Base-by-base conservation (phyloP, 805 yeast genomes). In the Yarrowia sp. region DNA sequence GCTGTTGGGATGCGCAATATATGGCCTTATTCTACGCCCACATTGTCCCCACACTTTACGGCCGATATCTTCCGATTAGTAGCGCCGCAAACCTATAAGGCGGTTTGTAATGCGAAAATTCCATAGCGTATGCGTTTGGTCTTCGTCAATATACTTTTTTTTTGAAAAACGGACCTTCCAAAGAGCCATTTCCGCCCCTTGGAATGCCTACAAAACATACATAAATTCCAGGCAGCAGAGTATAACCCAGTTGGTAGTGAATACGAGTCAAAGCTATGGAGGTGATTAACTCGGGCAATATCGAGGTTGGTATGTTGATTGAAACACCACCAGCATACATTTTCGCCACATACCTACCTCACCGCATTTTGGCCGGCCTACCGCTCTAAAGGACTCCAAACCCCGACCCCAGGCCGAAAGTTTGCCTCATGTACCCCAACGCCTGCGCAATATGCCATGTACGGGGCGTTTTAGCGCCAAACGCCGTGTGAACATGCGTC, bases 391-490 rank as follows among this genome's bases (percentile, higher is more conserved):
- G 14, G n/a, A 4, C 38, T 8, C 18, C 28, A n/a, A 11, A 32
- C 22, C 55, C 53, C 53, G 53, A 48, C 41, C 41, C 55, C 55
- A 35, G 41, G 28, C 55, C 41, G 55, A 48, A 48, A 48, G 55
- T 48, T 48, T 48, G 55, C 31, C 53, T 48, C 41, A 48, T 48
- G 41, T 48, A 48, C 55, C 55, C 55, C 55, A 48, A 48, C 55
- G 55, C 55, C 55, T 48, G 53, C 53, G 53, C 53, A 4, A 32
- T 32, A 47, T 35, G 38, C 13, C 38, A 35, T 47, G 55, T 48
- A 35, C 55, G 55, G 53, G 55, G 41, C 28, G 38, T 48, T 47
- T 47, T 32, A 48, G 55, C 32, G 41, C 55, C 41, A 35, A 18
- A 35, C 53, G 55, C 55, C 55, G 55, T 48, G 55, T 35, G n/a